Conservation (phyloP, 2,329 filamentous ascomycete species). For the Cytospora mali region DNA sequence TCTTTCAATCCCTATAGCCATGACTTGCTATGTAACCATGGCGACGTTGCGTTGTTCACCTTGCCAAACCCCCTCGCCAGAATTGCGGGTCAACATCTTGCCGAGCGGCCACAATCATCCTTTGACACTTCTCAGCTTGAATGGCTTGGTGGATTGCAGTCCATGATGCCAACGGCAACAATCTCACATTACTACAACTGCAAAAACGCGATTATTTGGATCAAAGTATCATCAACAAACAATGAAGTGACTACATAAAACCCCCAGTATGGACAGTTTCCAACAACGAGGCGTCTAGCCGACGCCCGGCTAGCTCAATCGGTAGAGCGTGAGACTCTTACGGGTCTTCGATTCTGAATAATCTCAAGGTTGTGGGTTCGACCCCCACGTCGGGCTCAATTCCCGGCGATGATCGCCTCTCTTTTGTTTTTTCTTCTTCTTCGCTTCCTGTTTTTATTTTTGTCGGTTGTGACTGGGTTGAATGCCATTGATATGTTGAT, state of each 20-base stretch:
- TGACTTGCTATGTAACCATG: not conserved
- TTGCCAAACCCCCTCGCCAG: not conserved
- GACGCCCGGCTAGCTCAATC: constrained; percentile 65
- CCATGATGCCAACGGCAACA: not conserved
- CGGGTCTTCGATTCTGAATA: constrained; percentile 9
- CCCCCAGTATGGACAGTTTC: not conserved
- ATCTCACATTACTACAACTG: not conserved
- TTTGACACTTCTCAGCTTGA: not conserved
- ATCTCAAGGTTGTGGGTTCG: constrained; percentile 30
- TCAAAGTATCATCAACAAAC: not conserved
- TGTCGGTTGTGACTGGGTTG: no score
- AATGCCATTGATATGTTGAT: no score
- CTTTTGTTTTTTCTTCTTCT: constrained; percentile 8
- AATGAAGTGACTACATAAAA: not conserved
- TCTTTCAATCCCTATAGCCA: no score
- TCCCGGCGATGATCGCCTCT: constrained; percentile 28
- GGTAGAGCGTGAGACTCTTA: constrained; percentile 76
- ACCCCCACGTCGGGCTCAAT: constrained; percentile 35
- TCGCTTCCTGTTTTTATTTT: no score
- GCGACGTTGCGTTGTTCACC: not conserved
- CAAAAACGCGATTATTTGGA: no score
- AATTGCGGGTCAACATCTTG: not conserved
- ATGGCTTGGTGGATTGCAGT: not conserved
- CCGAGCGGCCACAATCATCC: not conserved
- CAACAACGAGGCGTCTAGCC: constrained; percentile 18